Percentiles rank a stretch among this genome's conserved stretches.
These are phyloP conservation scores for Penicillium odoratum DNA, from an alignment of 495 filamentous ascomycete genomes.

Conservation along the genomic window DNA sequence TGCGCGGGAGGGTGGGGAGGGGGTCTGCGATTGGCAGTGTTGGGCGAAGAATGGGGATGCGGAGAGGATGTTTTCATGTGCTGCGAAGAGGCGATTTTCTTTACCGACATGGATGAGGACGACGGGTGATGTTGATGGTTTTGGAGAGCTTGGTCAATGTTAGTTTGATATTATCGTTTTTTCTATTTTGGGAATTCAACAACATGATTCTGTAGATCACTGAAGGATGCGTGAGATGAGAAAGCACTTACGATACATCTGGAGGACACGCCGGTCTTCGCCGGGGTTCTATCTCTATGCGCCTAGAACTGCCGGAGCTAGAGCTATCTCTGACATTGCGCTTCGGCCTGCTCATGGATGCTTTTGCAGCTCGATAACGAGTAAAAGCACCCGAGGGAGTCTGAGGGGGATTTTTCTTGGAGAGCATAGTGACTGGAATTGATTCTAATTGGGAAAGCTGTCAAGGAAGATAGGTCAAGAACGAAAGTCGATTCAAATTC, in stretches of 20 bases:
- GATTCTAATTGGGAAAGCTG: neutral
- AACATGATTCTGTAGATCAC: neutral
- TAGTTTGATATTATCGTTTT: neutral
- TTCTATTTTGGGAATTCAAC: neutral
- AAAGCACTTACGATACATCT: slow-evolving; percentile 39
- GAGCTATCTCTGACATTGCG: slow-evolving; percentile 21
- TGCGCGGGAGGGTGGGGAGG: slow-evolving; percentile 17
- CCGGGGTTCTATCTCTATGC: slow-evolving; percentile 29
- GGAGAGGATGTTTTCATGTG: slow-evolving; percentile 82
- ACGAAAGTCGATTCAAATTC: neutral
- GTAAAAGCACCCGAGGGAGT: slow-evolving; percentile 43
- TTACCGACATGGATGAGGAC: slow-evolving; percentile 78
- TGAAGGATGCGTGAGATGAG: neutral
- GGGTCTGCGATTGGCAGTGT: slow-evolving; percentile 18
- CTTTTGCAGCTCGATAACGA: slow-evolving; percentile 49
- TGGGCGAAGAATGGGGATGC: slow-evolving; percentile 73
- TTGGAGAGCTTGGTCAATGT: slow-evolving; percentile 31
- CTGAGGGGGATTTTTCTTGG: slow-evolving; percentile 28
- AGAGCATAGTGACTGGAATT: slow-evolving; percentile 27
- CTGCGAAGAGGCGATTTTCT: slow-evolving; percentile 81
- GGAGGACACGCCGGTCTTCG: slow-evolving; percentile 36
- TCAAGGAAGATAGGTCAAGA: neutral
- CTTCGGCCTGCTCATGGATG: slow-evolving; percentile 17
- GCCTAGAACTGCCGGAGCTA: slow-evolving; percentile 27
- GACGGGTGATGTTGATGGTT: slow-evolving; percentile 64